Evolutionary conservation across 352 stramenopile species (phyloP).

Genomic region (Globisporangium carolinianum): DNA sequence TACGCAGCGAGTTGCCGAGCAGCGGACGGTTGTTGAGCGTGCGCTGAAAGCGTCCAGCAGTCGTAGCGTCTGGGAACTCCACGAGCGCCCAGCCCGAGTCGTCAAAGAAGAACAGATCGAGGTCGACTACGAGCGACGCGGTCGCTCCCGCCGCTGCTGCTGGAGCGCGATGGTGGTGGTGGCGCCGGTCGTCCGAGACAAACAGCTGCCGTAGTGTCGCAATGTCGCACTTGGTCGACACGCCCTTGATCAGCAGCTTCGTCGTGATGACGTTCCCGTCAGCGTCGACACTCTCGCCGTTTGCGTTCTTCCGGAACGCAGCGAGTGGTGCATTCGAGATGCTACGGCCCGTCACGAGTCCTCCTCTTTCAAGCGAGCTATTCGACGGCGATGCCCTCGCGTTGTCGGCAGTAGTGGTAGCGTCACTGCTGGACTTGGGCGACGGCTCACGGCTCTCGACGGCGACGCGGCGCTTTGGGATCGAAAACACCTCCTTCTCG

Average conservation of each 20-base stretch:
- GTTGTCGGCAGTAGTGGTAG: neutral
- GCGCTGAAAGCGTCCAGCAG: slow-evolving; percentile 35
- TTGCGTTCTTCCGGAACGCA: slow-evolving; percentile 3
- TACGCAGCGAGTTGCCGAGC: slow-evolving; percentile 34
- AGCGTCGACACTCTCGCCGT: slow-evolving; percentile 37
- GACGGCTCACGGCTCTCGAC: slow-evolving; percentile 30
- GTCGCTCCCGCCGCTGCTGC: neutral
- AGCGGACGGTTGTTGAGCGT: slow-evolving; percentile 63
- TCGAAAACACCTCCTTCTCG: slow-evolving; percentile 62
- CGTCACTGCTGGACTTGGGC: slow-evolving; percentile 17
- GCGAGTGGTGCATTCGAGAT: slow-evolving; percentile 3
- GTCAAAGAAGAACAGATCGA: slow-evolving; percentile 74
- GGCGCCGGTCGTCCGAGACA: slow-evolving; percentile 14
- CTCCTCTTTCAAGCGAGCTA: neutral
- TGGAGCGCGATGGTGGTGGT: neutral
- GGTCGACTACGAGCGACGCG: slow-evolving; percentile 21
- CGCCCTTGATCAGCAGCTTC: slow-evolving; percentile 62
- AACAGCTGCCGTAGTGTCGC: slow-evolving; percentile 39
- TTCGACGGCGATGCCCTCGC: neutral
- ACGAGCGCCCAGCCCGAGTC: slow-evolving; percentile 67
- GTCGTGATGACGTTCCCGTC: slow-evolving; percentile 45
- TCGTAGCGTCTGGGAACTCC: slow-evolving; percentile 44
- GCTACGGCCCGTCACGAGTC: neutral
- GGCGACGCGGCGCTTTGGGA: slow-evolving; percentile 52
- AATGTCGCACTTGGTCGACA: slow-evolving; percentile 46